Base-by-base conservation (phyloP, 192 early-diverging fungal species). In the Phlyctochytrium arcticum region DNA sequence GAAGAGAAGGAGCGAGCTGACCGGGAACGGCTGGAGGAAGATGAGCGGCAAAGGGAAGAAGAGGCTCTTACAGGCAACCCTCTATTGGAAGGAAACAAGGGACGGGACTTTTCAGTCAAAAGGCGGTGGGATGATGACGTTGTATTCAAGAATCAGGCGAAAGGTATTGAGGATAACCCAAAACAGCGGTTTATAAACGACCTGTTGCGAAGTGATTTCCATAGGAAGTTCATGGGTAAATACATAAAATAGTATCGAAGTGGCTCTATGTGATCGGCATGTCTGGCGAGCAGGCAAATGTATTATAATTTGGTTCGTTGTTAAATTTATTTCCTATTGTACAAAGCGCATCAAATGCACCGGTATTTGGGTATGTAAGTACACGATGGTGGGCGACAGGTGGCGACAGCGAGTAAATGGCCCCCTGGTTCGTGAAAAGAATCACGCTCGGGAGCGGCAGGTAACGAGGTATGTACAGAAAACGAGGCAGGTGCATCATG, bases 111-210 rank as follows among this genome's bases (percentile, higher is more conserved):
- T 70, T 87, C 70, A 34, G 90, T 96, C 29, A 96, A 95, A 80
- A 72, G 92, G 53, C 80, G 92, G 53, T 97, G 95, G 96, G 95
- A 98, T 70, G 95, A 98, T 57, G 96, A 98, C 72, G 96, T 98
- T 36, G 87, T 98, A 35, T 98, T 98, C 74, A 92, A 91, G 67
- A 98, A 99, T 75, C 96, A 99, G 77, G 92, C 93, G 0, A 75
- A 86, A 36, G 92, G 90, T 31, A 83, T 87, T 29, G 90, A 92
- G 24, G 92, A 91, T 19, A 89, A 88, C 56, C 86, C 91, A 32
- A 89, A 92, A 70, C 96, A 96, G 75, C 80, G 95, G 49, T 99
- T 98, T 76, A 86, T 98, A 67, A 99, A 99, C 71, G 95, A 99
- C 76, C 88, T 95, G 77, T 74, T 98, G 48, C 85, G 96, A 35